These are phyloP conservation scores for Penicillium psychrosexuale DNA, from an alignment of 2,329 filamentous ascomycete genomes.

Conservation along the genomic window DNA sequence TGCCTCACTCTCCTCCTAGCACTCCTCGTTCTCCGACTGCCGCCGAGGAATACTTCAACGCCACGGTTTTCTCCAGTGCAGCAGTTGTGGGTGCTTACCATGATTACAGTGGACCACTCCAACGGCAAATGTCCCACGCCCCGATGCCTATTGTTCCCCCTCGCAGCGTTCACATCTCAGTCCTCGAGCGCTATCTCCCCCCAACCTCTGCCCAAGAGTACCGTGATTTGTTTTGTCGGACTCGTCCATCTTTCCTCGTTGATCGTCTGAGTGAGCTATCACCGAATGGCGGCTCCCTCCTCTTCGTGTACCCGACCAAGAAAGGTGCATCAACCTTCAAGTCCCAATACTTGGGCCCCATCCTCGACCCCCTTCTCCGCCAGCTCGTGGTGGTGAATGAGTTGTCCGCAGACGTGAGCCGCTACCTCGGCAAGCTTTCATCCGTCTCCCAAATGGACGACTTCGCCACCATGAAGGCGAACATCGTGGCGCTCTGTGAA, in stretches of 20 bases:
- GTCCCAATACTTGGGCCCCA: slow-evolving; percentile 57
- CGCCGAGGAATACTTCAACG: slow-evolving; percentile 61
- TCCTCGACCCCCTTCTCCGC: slow-evolving; percentile 60
- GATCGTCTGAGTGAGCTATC: slow-evolving; percentile 62
- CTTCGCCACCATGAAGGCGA: slow-evolving; percentile 50
- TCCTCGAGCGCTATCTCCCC: slow-evolving; percentile 65
- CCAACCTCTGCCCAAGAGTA: slow-evolving; percentile 59
- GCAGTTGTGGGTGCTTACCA: slow-evolving; percentile 59
- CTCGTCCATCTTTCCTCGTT: slow-evolving; percentile 56
- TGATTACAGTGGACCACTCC: slow-evolving; percentile 50
- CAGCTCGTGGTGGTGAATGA: slow-evolving; percentile 58
- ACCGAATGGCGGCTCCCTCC: slow-evolving; percentile 53
- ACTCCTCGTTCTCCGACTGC: slow-evolving; percentile 51
- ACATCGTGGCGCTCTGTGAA: slow-evolving; percentile 41
- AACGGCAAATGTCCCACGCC: slow-evolving; percentile 41
- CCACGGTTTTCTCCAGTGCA: slow-evolving; percentile 60
- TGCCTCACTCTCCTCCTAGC: slow-evolving; percentile 61
- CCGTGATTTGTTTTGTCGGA: slow-evolving; percentile 54
- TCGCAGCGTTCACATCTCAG: slow-evolving; percentile 57
- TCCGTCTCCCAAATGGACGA: slow-evolving; percentile 55
- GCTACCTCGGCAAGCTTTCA: slow-evolving; percentile 53
- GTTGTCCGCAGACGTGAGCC: slow-evolving; percentile 56
- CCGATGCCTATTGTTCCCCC: slow-evolving; percentile 60
- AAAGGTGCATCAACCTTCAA: slow-evolving; percentile 58
- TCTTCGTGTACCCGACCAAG: slow-evolving; percentile 62